Conservation (phyloP, 23 red algal species). For the Gracilariopsis chorda region DNA sequence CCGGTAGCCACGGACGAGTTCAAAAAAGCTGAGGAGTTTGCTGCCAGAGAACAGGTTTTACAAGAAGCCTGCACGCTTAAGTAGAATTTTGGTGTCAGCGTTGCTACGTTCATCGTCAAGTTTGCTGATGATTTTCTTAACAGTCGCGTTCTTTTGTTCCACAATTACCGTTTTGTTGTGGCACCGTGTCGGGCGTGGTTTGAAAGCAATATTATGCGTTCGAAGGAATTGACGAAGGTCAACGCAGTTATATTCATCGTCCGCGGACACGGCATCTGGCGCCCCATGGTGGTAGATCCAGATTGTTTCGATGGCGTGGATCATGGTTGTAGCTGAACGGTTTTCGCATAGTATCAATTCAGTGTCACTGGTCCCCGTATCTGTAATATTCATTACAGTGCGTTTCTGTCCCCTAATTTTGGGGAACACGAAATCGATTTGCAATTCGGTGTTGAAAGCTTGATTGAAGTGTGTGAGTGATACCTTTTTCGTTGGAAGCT, state of each 20-base stretch:
- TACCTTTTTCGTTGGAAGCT: neutral
- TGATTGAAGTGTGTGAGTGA: conserved; percentile 28
- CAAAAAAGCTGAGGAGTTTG: conserved; percentile 2
- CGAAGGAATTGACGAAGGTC: neutral
- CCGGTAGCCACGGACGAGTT: conserved; percentile 12
- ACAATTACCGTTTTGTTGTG: conserved; percentile 1
- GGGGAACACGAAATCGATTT: neutral
- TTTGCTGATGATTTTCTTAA: neutral
- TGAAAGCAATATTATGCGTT: neutral
- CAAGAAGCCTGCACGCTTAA: neutral
- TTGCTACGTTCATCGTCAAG: neutral
- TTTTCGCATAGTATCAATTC: neutral
- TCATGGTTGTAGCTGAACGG: neutral
- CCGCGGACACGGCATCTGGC: neutral
- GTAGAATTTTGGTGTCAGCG: neutral
- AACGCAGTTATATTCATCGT: conserved; percentile 17
- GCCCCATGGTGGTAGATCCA: conserved; percentile 40
- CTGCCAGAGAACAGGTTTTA: conserved; percentile 18
- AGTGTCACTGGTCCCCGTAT: neutral
- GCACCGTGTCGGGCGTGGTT: conserved; percentile 12
- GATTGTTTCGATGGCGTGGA: neutral
- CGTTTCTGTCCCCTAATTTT: neutral
- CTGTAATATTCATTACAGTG: neutral
- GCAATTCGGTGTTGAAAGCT: conserved; percentile 9
- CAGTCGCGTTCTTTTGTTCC: neutral